These are phyloP conservation scores for Colletotrichum somersetense DNA, from an alignment of 2,329 filamentous ascomycete genomes.

Conservation along the genomic window DNA sequence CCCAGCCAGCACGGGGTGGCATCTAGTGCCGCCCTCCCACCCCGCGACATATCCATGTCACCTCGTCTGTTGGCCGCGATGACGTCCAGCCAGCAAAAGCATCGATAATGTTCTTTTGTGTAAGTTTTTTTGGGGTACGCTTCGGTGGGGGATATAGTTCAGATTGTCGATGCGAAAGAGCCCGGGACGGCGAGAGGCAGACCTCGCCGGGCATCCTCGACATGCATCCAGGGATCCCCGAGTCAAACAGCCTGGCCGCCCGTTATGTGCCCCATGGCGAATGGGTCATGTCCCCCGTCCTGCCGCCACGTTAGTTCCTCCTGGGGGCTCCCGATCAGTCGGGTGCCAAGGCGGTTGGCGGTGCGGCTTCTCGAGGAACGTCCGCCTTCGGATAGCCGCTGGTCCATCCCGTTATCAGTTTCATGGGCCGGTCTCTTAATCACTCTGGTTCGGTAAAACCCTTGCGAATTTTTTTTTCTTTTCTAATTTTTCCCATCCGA, in stretches of 20 bases:
- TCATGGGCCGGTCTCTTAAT: not conserved
- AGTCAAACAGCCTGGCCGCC: conserved; percentile 11
- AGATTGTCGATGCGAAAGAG: not conserved
- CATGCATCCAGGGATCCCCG: not conserved
- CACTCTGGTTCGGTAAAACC: not conserved
- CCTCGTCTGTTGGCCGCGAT: not conserved
- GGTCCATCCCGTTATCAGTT: conserved; percentile 21
- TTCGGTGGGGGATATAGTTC: not conserved
- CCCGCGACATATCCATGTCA: conserved; percentile 11
- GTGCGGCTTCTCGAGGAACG: conserved; percentile 37
- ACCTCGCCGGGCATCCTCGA: not conserved
- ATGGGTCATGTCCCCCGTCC: conserved; percentile 19
- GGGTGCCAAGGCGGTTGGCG: conserved; percentile 41
- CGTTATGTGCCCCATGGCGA: conserved; percentile 18
- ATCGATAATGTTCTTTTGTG: not conserved
- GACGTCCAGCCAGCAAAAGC: not conserved
- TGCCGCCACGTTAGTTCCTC: conserved; percentile 23
- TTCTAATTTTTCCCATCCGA: conserved; percentile 3
- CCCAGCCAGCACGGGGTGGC: conserved; percentile 14
- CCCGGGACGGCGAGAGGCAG: not conserved
- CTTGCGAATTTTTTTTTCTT: not conserved
- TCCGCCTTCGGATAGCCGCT: conserved; percentile 31
- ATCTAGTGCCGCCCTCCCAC: conserved; percentile 19
- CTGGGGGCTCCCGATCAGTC: conserved; percentile 29
- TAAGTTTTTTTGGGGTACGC: not conserved